Percentiles rank a stretch among this genome's conserved stretches.
These are phyloP conservation scores for Macadamia tetraphylla DNA, from an alignment of 164 flowering plant species.

Conservation along the genomic window DNA sequence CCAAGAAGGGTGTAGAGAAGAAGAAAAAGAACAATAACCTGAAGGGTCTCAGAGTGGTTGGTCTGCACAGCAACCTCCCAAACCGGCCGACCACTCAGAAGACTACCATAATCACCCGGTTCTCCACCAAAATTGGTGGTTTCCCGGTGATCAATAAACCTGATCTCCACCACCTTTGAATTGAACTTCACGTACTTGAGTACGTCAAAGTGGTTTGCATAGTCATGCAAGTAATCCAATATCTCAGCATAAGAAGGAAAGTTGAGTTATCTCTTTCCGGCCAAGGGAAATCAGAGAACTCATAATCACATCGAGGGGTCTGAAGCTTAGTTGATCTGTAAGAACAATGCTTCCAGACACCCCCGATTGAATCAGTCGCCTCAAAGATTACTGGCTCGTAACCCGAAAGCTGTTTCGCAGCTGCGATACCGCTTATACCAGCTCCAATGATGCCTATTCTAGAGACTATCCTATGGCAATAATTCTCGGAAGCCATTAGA, in stretches of 20 bases:
- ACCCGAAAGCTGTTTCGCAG: constrained; percentile 66
- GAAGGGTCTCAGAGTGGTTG: constrained; percentile 34
- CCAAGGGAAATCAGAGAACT: constrained; percentile 94
- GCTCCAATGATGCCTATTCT: constrained; percentile 81
- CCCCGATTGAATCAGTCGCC: constrained; percentile 73
- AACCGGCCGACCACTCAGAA: constrained; percentile 50
- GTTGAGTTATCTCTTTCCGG: constrained; percentile 48
- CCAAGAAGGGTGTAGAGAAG: neutral
- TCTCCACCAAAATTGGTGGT: constrained; percentile 1
- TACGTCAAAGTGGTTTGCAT: constrained; percentile 70
- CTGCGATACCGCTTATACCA: constrained; percentile 89
- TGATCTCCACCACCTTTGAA: constrained; percentile 75
- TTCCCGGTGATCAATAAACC: constrained; percentile 38
- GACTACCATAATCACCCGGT: constrained; percentile 25
- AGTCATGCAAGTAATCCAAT: constrained; percentile 63
- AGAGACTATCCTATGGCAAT: constrained; percentile 10
- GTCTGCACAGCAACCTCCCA: constrained; percentile 82
- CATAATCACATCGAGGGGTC: constrained; percentile 71
- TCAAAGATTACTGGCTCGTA: constrained; percentile 79
- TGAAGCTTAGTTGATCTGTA: constrained; percentile 72
- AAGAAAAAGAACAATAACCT: constrained; percentile 35
- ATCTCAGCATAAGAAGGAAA: constrained; percentile 64
- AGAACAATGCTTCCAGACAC: constrained; percentile 87
- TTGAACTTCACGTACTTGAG: constrained; percentile 52
- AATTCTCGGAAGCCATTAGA: constrained; percentile 7